Base-by-base conservation (phyloP, 805 yeast species). In the Candida peoriensis region DNA sequence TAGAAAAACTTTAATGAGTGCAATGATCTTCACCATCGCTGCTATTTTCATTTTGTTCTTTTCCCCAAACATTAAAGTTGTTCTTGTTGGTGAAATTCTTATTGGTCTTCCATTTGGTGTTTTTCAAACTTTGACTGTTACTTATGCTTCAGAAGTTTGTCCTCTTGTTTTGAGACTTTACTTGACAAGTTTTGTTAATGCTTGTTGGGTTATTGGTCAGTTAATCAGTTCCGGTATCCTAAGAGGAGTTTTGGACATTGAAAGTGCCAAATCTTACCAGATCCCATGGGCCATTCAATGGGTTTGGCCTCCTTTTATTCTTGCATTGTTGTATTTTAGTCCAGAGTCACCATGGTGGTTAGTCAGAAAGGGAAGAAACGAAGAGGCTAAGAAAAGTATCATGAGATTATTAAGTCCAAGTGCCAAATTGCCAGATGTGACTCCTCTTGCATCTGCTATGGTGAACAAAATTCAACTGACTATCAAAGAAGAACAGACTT, bases 291-390 rank as follows among this genome's bases (percentile, higher is more conserved):
- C 43, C 7, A 7, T 47, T 10, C 54, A 50, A 27, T 50, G 54
- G 54, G 30, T 41, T n/a, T 50, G 52, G 51, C 47, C 50, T 29
- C 52, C 52, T 12, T 37, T 46, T 42, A 52, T 60, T 29, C 40
- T 64, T 18, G 60, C 58, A 30, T 57, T 30, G 10, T 9, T 25
- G 16, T 61, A 37, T 35, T 45, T 64, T 10, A 66, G 70, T 16
- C 72, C 74, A 1, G 72, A 68, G 32, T 64, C 71, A 8, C 74
- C 74, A 10, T 68, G 70, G 69, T 66, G 63, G 66, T 52, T 66
- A 34, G 60, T 60, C 20, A 64, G 58, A 38, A 55, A 56, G 20
- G 66, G 64, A 10, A 47, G 47, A 33, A 27, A 41, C 16, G 55
- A 41, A 4, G 64, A 64, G 14, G 70, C 71, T 19, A 56, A 49